These are phyloP conservation scores for Fagopyrum homotropicum DNA, from an alignment of 148 eudicot genomes.

Conservation along the genomic window DNA sequence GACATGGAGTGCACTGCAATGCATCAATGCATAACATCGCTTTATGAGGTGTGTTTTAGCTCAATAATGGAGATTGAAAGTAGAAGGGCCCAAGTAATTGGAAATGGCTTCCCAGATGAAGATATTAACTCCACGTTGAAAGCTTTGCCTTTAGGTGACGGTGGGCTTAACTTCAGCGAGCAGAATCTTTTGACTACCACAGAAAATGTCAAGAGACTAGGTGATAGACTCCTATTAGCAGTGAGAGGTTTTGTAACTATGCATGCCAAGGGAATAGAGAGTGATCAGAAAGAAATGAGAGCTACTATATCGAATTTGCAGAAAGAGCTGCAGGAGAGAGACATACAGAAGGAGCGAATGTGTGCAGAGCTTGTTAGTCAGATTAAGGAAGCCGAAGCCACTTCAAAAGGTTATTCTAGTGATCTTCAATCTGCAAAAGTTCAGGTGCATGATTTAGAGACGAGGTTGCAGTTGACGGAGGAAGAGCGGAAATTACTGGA, in stretches of 20 bases:
- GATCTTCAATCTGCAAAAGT: constrained; percentile 52
- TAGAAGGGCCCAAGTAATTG: constrained; percentile 38
- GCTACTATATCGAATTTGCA: constrained; percentile 49
- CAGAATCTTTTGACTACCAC: constrained; percentile 28
- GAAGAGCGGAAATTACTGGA: constrained; percentile 46
- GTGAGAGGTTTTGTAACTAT: constrained; percentile 39
- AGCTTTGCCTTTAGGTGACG: constrained; percentile 30
- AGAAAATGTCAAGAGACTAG: constrained; percentile 34
- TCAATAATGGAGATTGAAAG: constrained; percentile 54
- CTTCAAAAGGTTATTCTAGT: constrained; percentile 46
- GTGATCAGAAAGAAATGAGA: constrained; percentile 56
- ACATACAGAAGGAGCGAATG: constrained; percentile 61
- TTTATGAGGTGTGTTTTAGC: constrained; percentile 59
- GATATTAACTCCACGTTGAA: constrained; percentile 28
- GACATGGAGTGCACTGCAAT: constrained; percentile 36
- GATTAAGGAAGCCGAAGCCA: constrained; percentile 72
- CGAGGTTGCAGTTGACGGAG: constrained; percentile 31
- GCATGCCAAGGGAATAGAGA: constrained; percentile 38
- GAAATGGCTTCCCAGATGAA: constrained; percentile 31
- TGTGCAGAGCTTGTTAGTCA: constrained; percentile 78
- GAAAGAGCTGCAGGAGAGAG: constrained; percentile 86
- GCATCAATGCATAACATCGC: constrained; percentile 42
- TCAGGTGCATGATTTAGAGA: constrained; percentile 45
- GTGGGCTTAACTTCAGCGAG: constrained; percentile 21
- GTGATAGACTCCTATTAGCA: constrained; percentile 36